Evolutionary conservation across 1,284 basidiomycete genomes (phyloP).

Genomic region (Bjerkandera adusta): DNA sequence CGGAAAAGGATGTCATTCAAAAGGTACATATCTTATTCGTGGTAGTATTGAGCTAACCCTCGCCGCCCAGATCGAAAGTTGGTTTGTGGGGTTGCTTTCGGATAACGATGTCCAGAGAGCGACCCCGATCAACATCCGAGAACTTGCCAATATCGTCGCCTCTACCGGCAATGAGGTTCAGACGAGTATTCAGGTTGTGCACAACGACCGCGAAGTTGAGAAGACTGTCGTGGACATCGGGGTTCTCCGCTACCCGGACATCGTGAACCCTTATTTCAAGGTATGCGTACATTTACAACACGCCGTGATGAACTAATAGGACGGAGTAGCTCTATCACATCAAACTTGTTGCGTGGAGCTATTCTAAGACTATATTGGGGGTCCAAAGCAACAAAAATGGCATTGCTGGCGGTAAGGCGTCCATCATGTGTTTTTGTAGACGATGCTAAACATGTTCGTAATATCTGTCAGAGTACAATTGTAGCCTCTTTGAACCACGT

Average conservation of each 20-base stretch:
- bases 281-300: too few relatives aligned
- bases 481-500: too few relatives aligned
- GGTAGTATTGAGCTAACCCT: neutral
- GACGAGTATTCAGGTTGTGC: neutral
- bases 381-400: slow-evolving; percentile 1
- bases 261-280: slow-evolving; percentile 1
- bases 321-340: too few relatives aligned
- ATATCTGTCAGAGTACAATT: too few relatives aligned
- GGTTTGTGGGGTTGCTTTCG: neutral
- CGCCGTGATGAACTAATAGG: too few relatives aligned
- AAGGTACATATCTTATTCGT: too few relatives aligned
- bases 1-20: too few relatives aligned
- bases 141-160: slow-evolving; percentile 1
- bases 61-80: neutral
- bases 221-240: slow-evolving; percentile 4
- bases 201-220: too few relatives aligned
- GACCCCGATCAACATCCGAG: slow-evolving; percentile 3
- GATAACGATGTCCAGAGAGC: slow-evolving; percentile 4
- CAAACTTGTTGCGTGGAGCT: too few relatives aligned
- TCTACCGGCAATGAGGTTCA: neutral
- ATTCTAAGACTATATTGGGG: too few relatives aligned
- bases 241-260: slow-evolving; percentile 2
- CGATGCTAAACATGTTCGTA: too few relatives aligned
- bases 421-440: too few relatives aligned
- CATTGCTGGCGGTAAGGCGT: slow-evolving; percentile 5